Base-by-base conservation (phyloP, 176 grass and related monocot genomes). In the Zizania latifolia region DNA sequence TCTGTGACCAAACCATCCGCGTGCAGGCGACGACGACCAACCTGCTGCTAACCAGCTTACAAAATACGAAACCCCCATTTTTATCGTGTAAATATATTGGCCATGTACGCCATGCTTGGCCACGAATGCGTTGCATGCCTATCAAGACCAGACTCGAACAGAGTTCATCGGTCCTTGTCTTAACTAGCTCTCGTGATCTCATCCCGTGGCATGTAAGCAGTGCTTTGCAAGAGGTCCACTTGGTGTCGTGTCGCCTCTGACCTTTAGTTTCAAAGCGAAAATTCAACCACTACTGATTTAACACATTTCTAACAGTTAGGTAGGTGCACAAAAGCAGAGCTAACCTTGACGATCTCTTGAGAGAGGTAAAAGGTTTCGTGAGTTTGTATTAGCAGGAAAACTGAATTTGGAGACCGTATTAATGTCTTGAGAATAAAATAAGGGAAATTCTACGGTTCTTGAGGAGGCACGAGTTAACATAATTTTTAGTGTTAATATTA, bases 141-240 rank as follows among this genome's bases (percentile, higher is more conserved):
- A 65, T 74, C 62, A n/a, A 28, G 46, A 73, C 61, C 44, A 60
- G 48, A 2, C 16, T 35, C 33, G 8, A 30, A 60, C 57, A n/a
- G 57, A n/a, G n/a, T n/a, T n/a, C 77, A 16, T n/a, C n/a, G 21
- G 81, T 84, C 85, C 11, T 55, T 80, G 72, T 82, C 75, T 44
- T 74, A 65, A 28, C 82, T 73, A 11, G 79, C 64, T 72, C 67
- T 72, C 36, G 30, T 39, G 58, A 74, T 53, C 15, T 65, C 41
- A 41, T 84, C 78, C 65, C 78, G 88, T 81, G 74, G 85, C 78
- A 81, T 76, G 72, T 10, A 84, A 84, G 77, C 70, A 86, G 85
- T 74, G 81, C 70, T 75, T 46, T 12, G 1, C 70, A 73, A 60
- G 40, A 10, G 74, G 3, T 71, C 68, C 74, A 83, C 61, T 60